Evolutionary conservation across 139 green algal genomes (phyloP).

Genomic region (Chlamydomonas incerta): DNA sequence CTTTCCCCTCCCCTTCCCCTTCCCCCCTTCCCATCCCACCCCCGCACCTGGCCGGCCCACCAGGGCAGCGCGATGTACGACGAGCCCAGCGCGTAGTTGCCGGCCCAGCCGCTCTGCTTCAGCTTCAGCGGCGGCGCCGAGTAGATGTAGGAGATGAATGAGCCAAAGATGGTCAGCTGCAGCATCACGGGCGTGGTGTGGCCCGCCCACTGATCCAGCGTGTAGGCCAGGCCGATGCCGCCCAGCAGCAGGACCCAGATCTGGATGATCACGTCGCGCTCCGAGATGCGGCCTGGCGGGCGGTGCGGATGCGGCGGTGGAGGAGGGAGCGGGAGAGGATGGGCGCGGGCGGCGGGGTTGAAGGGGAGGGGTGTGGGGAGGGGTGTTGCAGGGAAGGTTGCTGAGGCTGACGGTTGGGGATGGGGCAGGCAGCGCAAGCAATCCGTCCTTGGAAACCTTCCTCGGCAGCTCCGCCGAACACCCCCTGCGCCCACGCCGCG

Average conservation of each 20-base stretch:
- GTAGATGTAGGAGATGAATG: slow-evolving; percentile 99
- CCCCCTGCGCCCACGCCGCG: too few relatives aligned
- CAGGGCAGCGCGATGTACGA: slow-evolving; percentile 98
- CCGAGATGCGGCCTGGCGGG: slow-evolving; percentile 83
- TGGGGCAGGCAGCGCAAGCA: too few relatives aligned
- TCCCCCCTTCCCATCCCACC: neutral
- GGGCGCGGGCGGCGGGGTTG: too few relatives aligned
- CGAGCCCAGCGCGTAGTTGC: slow-evolving; percentile 96
- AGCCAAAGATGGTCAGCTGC: slow-evolving; percentile 89
- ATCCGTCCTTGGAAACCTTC: too few relatives aligned
- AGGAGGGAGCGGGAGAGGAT: too few relatives aligned
- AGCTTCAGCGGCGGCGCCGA: slow-evolving; percentile 97
- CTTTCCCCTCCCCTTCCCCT: neutral
- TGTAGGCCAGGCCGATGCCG: slow-evolving; percentile 85
- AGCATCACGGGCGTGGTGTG: slow-evolving; percentile 75
- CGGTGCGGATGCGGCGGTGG: neutral
- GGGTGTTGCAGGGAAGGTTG: too few relatives aligned
- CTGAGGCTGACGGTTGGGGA: too few relatives aligned
- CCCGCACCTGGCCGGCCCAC: slow-evolving; percentile 89
- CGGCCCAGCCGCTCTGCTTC: slow-evolving; percentile 94
- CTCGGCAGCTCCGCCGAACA: too few relatives aligned
- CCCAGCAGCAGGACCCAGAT: slow-evolving; percentile 88
- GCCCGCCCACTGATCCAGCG: slow-evolving; percentile 86
- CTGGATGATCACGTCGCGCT: slow-evolving; percentile 89
- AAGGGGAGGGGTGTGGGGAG: too few relatives aligned